Percentiles rank a stretch among this genome's conserved stretches.
phyloP scores from a whole-genome alignment of 2,329 filamentous ascomycete genomes.

The Herpotrichia juniperi region DNA sequence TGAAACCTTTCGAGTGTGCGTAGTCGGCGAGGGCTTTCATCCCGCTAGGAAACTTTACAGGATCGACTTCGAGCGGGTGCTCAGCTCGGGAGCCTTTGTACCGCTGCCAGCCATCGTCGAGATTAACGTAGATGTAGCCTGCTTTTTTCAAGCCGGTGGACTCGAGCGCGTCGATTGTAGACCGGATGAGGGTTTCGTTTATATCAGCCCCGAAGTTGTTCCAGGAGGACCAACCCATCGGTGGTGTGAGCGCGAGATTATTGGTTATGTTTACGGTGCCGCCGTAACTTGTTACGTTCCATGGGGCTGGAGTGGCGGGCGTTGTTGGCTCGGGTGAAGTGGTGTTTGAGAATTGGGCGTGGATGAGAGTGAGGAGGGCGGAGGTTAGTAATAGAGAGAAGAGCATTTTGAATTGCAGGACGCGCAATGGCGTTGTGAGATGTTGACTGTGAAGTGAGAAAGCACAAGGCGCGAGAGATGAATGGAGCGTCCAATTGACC shows the following conservation, averaged over 20 bases:
- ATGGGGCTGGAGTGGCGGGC: conserved; percentile 15
- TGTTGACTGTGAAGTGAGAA: neutral
- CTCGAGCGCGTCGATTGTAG: conserved; percentile 24
- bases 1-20: conserved; percentile 44
- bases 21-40: conserved; percentile 44
- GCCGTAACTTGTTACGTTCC: conserved; percentile 24
- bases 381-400: conserved; percentile 3
- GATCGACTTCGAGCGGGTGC: conserved; percentile 36
- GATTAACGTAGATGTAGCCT: conserved; percentile 28
- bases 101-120: conserved; percentile 47
- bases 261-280: conserved; percentile 27
- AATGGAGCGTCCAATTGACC: neutral
- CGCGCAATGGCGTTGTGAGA: neutral
- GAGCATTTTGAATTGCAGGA: conserved; percentile 5
- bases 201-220: conserved; percentile 28
- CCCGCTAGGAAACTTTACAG: conserved; percentile 46
- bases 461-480: neutral
- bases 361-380: conserved; percentile 2
- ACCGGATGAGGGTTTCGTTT: conserved; percentile 23
- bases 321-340: conserved; percentile 15
- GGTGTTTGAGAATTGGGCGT: conserved; percentile 19
- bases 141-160: conserved; percentile 24
- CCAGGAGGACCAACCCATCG: conserved; percentile 30
- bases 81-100: conserved; percentile 28
- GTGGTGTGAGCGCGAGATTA: conserved; percentile 22